Conservation (phyloP, 2,329 filamentous ascomycete species). For the Pyrenochaeta sp. region DNA sequence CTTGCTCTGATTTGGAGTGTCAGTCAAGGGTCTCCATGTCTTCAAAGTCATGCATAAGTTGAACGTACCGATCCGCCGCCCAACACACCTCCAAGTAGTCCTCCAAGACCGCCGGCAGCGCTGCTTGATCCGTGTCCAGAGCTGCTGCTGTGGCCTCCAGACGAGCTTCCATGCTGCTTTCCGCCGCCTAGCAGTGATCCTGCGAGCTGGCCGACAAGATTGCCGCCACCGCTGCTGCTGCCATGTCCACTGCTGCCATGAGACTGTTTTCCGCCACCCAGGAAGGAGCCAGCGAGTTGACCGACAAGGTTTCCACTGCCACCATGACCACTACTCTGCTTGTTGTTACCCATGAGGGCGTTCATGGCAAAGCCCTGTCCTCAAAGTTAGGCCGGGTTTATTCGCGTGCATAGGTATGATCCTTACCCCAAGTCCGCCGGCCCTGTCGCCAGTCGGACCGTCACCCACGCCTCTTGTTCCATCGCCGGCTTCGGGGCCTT, state of each 20-base stretch:
- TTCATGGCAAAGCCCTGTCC: constrained; percentile 68
- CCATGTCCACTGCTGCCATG: constrained; percentile 39
- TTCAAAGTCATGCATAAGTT: not conserved
- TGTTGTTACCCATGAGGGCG: constrained; percentile 56
- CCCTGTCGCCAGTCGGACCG: constrained; percentile 62
- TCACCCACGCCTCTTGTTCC: constrained; percentile 59
- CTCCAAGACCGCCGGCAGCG: constrained; percentile 34
- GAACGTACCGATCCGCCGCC: constrained; percentile 47
- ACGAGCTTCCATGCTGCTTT: constrained; percentile 54
- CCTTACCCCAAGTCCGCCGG: constrained; percentile 70
- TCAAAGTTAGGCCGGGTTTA: constrained; percentile 31
- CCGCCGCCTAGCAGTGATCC: constrained; percentile 54
- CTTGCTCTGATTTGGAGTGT: constrained; percentile 37
- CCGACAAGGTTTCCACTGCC: constrained; percentile 55
- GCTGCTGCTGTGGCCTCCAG: constrained; percentile 54
- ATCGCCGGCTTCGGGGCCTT: constrained; percentile 47
- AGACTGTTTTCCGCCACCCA: constrained; percentile 46
- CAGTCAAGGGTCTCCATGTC: constrained; percentile 6
- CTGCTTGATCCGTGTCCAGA: constrained; percentile 23
- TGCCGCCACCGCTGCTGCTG: constrained; percentile 45
- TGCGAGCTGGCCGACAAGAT: constrained; percentile 64
- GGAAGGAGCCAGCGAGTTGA: constrained; percentile 63
- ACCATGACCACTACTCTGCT: constrained; percentile 38
- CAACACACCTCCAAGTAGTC: constrained; percentile 45
- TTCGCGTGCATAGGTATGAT: constrained; percentile 5